Base-by-base conservation (phyloP, 345 rosid genomes). In the Salix dunnii region DNA sequence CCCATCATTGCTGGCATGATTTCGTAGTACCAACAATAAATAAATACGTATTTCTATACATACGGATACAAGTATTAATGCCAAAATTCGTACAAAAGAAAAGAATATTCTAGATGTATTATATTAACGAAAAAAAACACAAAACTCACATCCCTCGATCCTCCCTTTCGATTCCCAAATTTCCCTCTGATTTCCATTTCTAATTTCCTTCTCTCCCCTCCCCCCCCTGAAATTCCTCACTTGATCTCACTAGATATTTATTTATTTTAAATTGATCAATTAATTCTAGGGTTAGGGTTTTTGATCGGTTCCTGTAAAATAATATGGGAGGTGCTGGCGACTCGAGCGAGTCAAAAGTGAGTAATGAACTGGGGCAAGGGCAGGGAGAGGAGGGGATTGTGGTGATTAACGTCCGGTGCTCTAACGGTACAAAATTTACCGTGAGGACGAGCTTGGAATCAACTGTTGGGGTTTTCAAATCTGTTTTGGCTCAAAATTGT, bases 371-470 rank as follows among this genome's bases (percentile, higher is more conserved):
- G 46, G 46, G 46, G 30, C 51, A 36, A 42, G 17, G 43, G 21
- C 31, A 36, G 31, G 87, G 72, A 55, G 89, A 74, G 69, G 43
- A 18, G 23, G 77, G 48, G 30, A 77, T 81, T 27, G 88, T 88
- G 70, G 68, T 75, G 77, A 84, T 92, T 73, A 86, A 89, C 79
- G 69, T 92, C 61, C 83, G 91, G 77, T 86, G 92, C 85, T 89
- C 97, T 16, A 91, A 84, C 46, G 94, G 94, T 31, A 64, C 90
- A 2, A 90, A 88, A 74, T 92, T 89, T 76, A 77, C 86, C 31
- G 91, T 86, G 73, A 80, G 71, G 79, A 78, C 91, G 76, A 82
- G 74, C 66, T 65, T 84, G 42, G 89, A 87, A 40, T 88, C 91
- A n/a, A 82, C 89, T 25, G 90, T 92, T 25, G 92, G 68, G 79